Evolutionary conservation across 1,139 yeast species (phyloP).

Genomic region (Yamadazyma pseudoaaseri): DNA sequence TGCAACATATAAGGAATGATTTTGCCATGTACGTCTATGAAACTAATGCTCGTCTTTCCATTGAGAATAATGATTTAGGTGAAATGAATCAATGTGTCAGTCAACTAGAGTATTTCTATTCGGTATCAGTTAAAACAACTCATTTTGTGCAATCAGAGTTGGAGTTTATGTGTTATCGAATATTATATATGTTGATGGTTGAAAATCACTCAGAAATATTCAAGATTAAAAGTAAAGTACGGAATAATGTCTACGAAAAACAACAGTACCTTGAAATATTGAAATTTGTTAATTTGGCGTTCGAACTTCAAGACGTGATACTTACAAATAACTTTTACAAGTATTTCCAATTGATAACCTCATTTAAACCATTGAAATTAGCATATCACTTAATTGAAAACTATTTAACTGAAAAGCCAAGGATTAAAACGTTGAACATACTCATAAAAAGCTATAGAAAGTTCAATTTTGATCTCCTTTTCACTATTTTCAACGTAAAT

Average conservation of each 20-base stretch:
- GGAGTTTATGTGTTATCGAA: slow-evolving; percentile 73
- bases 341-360: slow-evolving; percentile 45
- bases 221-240: slow-evolving; percentile 27
- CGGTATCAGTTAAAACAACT: slow-evolving; percentile 14
- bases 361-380: slow-evolving; percentile 17
- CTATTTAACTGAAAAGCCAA: slow-evolving; percentile 51
- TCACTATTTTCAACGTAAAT: slow-evolving; percentile 47
- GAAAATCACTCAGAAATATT: slow-evolving; percentile 55
- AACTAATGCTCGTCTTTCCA: slow-evolving; percentile 82
- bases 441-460: slow-evolving; percentile 64
- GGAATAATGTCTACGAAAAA: slow-evolving; percentile 16
- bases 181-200: slow-evolving; percentile 80
- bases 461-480: slow-evolving; percentile 46
- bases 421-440: slow-evolving; percentile 57
- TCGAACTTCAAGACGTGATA: slow-evolving; percentile 21
- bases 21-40: slow-evolving; percentile 82
- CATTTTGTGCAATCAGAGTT: slow-evolving; percentile 24
- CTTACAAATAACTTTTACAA: slow-evolving; percentile 49
- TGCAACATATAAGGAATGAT: slow-evolving; percentile 79
- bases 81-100: slow-evolving; percentile 96
- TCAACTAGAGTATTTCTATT: slow-evolving; percentile 64
- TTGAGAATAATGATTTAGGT: slow-evolving; percentile 80
- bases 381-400: slow-evolving; percentile 33
- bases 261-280: slow-evolving; percentile 20
- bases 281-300: slow-evolving; percentile 23